Evolutionary conservation across 441 rosid genomes (phyloP).

Genomic region (Jatropha podagrica): DNA sequence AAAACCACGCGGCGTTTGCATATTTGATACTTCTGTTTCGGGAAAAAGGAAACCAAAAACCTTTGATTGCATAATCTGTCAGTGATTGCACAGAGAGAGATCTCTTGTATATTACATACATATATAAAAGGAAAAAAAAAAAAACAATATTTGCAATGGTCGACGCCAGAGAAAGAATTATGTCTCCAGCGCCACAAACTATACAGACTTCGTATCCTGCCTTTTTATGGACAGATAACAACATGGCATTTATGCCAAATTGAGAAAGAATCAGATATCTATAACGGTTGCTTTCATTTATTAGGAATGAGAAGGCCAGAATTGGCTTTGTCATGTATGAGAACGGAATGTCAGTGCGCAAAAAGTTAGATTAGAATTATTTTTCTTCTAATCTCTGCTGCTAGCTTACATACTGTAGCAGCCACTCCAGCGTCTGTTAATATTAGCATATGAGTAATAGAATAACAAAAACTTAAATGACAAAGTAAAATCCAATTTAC

Average conservation of each 20-base stretch:
- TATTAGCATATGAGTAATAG: conserved; percentile 9
- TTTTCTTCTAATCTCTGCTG: conserved; percentile 6
- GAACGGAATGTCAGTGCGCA: conserved; percentile 1
- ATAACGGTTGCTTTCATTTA: conserved; percentile 9
- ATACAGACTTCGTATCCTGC: conserved; percentile 12
- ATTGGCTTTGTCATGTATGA: conserved; percentile 8
- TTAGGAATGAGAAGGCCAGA: conserved; percentile 9
- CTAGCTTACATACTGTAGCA: conserved; percentile 54
- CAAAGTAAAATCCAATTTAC: background rate
- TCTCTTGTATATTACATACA: background rate
- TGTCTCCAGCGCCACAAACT: conserved; percentile 7
- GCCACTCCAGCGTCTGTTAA: conserved; percentile 76
- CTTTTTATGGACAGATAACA: conserved; percentile 18
- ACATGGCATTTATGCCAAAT: conserved; percentile 6
- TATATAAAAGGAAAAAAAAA: too few relatives aligned
- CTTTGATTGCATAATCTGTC: background rate
- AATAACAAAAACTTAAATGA: background rate
- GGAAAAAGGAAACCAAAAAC: too few relatives aligned
- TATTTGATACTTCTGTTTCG: too few relatives aligned
- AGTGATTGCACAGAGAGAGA: background rate
- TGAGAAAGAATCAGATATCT: conserved; percentile 22
- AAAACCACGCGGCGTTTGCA: too few relatives aligned
- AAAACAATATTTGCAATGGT: background rate
- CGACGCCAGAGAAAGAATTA: background rate
- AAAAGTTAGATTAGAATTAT: conserved; percentile 3